Percentiles rank a stretch among this genome's conserved stretches.
phyloP scores from a whole-genome alignment of 2,329 filamentous ascomycete species.

The Bipolaris oryzae region DNA sequence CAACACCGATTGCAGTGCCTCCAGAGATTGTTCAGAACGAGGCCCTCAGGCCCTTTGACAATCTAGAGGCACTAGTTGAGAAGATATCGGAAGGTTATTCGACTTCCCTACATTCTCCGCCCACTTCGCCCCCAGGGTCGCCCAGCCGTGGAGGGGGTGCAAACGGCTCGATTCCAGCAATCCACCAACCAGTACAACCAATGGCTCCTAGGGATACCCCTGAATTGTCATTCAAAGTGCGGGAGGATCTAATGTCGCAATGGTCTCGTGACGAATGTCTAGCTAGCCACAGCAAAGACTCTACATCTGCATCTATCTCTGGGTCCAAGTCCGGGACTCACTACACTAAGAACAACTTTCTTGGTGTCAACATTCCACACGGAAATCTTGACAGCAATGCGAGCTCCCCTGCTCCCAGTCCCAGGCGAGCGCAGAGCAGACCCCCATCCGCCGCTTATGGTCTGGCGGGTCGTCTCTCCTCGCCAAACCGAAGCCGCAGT shows the following conservation, averaged over 20 bases:
- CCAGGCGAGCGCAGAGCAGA: constrained; percentile 40
- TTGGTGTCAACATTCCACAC: constrained; percentile 62
- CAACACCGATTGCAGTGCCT: constrained; percentile 31
- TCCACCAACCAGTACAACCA: constrained; percentile 35
- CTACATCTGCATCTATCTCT: constrained; percentile 74
- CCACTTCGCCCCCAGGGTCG: constrained; percentile 71
- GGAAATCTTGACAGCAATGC: constrained; percentile 41
- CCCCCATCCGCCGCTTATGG: constrained; percentile 44
- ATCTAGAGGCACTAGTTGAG: constrained; percentile 72
- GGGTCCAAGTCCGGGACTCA: constrained; percentile 66
- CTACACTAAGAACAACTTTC: constrained; percentile 49
- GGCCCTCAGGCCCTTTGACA: constrained; percentile 73
- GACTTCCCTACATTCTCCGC: constrained; percentile 65
- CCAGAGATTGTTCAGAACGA: constrained; percentile 38
- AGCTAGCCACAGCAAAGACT: constrained; percentile 68
- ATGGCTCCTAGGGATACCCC: constrained; percentile 32
- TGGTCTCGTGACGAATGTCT: constrained; percentile 81
- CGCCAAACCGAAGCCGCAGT: constrained; percentile 37
- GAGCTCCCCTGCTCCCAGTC: constrained; percentile 42
- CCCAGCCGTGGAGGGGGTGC: constrained; percentile 69
- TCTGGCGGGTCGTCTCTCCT: constrained; percentile 40
- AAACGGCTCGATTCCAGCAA: constrained; percentile 58
- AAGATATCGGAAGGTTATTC: constrained; percentile 75
- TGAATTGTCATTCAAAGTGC: constrained; percentile 69
- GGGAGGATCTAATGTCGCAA: constrained; percentile 75